These are phyloP conservation scores for Nakaseomyces glabratus DNA, from an alignment of 1,139 yeast species.

Conservation along the genomic window DNA sequence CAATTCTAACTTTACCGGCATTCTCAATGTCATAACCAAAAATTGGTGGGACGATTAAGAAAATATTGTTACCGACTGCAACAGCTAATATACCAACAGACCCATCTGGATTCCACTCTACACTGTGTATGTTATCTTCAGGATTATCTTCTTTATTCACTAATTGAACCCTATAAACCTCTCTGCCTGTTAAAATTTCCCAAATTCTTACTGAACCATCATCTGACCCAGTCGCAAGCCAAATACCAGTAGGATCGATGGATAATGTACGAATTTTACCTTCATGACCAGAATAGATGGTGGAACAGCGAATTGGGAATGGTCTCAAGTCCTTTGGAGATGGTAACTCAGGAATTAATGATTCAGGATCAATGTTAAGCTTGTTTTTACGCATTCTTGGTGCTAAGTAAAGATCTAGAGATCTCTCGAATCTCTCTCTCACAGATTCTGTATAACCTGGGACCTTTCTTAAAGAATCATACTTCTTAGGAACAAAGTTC, in stretches of 20 bases:
- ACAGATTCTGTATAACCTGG: slow-evolving; percentile 85
- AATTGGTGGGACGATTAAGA: slow-evolving; percentile 77
- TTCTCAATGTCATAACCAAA: slow-evolving; percentile 86
- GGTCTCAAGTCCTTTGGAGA: slow-evolving; percentile 96
- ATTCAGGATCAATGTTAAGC: slow-evolving; percentile 90
- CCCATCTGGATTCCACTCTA: slow-evolving; percentile 86
- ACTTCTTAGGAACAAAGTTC: slow-evolving; percentile 78
- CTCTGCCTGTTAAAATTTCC: slow-evolving; percentile 95
- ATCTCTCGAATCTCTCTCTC: slow-evolving; percentile 88
- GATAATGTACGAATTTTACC: slow-evolving; percentile 77
- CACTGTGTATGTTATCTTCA: slow-evolving; percentile 71
- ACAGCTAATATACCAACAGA: slow-evolving; percentile 71
- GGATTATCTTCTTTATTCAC: slow-evolving; percentile 33
- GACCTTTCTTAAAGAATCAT: slow-evolving; percentile 72
- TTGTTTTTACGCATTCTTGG: slow-evolving; percentile 92
- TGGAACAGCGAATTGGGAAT: slow-evolving; percentile 91
- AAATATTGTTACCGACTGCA: slow-evolving; percentile 72
- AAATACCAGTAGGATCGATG: slow-evolving; percentile 82
- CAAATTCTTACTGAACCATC: slow-evolving; percentile 94
- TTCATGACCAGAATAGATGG: slow-evolving; percentile 71
- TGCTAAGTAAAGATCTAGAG: slow-evolving; percentile 86
- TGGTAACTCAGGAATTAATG: slow-evolving; percentile 90
- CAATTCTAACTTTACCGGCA: slow-evolving; percentile 66
- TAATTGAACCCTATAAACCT: slow-evolving; percentile 59
- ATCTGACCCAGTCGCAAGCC: slow-evolving; percentile 97